These are phyloP conservation scores for Suhomyces prunicola DNA, from an alignment of 805 yeast species.

Conservation along the genomic window DNA sequence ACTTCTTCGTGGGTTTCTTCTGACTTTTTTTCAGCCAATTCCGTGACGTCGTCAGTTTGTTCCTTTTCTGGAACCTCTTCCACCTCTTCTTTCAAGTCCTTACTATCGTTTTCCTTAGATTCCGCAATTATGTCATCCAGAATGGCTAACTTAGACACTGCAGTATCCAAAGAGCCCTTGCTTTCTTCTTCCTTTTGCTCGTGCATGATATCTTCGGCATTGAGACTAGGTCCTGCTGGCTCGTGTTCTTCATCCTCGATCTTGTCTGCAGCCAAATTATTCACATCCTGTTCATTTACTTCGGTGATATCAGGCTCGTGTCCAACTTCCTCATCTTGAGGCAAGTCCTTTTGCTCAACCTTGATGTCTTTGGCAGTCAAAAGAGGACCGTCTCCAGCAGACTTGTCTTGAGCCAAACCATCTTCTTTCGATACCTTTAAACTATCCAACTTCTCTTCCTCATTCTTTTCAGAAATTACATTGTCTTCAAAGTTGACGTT, in stretches of 20 bases:
- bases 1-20: too few species aligned
- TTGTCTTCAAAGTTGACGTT: constrained; percentile 15
- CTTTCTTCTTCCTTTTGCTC: neutral
- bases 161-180: neutral
- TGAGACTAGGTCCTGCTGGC: neutral
- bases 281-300: neutral
- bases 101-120: neutral
- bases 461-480: neutral
- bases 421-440: neutral
- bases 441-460: constrained; percentile 1
- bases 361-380: constrained; percentile 1
- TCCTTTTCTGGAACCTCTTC: neutral
- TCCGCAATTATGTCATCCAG: neutral
- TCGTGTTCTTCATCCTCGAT: constrained; percentile 1
- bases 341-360: neutral
- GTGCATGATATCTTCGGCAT: neutral
- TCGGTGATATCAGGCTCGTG: neutral
- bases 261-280: constrained; percentile 1
- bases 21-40: neutral
- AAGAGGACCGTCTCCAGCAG: neutral
- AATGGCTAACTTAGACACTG: neutral
- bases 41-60: neutral
- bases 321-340: neutral
- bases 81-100: neutral
- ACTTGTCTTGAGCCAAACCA: neutral